Evolutionary conservation across 2,329 filamentous ascomycete genomes (phyloP).

Genomic region (Rutstroemia sp.): DNA sequence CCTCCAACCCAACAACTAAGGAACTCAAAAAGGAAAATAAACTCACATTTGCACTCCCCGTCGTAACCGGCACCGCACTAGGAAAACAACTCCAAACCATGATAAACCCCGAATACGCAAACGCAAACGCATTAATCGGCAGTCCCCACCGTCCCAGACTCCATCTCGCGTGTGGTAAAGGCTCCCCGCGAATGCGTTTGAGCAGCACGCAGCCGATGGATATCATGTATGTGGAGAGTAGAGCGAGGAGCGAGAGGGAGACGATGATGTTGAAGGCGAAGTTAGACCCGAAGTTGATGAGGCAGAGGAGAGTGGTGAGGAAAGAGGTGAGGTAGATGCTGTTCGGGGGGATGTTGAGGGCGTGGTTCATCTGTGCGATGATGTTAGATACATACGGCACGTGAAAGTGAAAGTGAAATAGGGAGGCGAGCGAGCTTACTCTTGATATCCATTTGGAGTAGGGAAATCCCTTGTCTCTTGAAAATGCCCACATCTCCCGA

Average conservation of each 20-base stretch:
- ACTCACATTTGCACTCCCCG: slow-evolving; percentile 13
- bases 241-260: slow-evolving; percentile 42
- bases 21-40: background rate
- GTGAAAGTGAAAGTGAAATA: too few species aligned
- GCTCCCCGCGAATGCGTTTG: slow-evolving; percentile 31
- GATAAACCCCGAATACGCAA: slow-evolving; percentile 38
- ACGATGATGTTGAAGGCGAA: slow-evolving; percentile 46
- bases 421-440: slow-evolving; percentile 16
- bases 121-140: slow-evolving; percentile 35
- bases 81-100: slow-evolving; percentile 45
- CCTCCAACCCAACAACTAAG: too few species aligned
- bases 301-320: slow-evolving; percentile 17
- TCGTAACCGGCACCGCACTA: slow-evolving; percentile 29
- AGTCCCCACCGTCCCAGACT: slow-evolving; percentile 36
- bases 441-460: slow-evolving; percentile 34
- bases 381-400: background rate
- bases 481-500: slow-evolving; percentile 37
- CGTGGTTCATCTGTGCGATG: slow-evolving; percentile 26
- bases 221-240: slow-evolving; percentile 45
- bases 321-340: slow-evolving; percentile 20
- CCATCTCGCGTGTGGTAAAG: slow-evolving; percentile 35
- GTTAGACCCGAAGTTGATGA: slow-evolving; percentile 44
- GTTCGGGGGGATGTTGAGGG: slow-evolving; percentile 22
- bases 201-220: slow-evolving; percentile 35
- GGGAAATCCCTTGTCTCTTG: slow-evolving; percentile 13